Conservation (phyloP, 768 basidiomycete genomes). For the Mrakia hoshinonis region DNA sequence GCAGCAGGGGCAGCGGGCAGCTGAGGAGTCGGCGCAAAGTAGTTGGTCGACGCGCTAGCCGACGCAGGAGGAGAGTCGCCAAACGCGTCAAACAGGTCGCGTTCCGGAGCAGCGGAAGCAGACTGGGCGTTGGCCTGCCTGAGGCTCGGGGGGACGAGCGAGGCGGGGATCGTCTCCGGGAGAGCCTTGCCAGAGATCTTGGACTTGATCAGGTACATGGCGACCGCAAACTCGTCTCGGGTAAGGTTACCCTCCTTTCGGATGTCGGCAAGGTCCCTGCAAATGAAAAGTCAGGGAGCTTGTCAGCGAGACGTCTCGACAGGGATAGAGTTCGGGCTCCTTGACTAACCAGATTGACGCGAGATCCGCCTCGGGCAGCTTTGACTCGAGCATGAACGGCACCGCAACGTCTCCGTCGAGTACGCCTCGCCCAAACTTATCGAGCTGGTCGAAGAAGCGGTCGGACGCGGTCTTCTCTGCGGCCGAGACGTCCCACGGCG, state of each 20-base stretch:
- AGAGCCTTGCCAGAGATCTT: constrained; percentile 71
- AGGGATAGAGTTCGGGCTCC: constrained; percentile 19
- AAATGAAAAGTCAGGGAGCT: not conserved
- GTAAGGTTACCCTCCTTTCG: constrained; percentile 77
- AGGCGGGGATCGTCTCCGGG: constrained; percentile 53
- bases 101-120: constrained; percentile 16
- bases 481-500: constrained; percentile 71
- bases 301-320: not conserved
- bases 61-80: constrained; percentile 31
- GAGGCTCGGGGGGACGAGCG: constrained; percentile 74
- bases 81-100: constrained; percentile 30
- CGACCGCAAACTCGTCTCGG: constrained; percentile 88
- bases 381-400: constrained; percentile 87
- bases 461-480: constrained; percentile 71
- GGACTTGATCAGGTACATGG: constrained; percentile 83
- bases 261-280: constrained; percentile 87
- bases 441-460: constrained; percentile 70
- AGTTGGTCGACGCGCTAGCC: constrained; percentile 38
- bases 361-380: constrained; percentile 68
- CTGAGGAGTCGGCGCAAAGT: constrained; percentile 47
- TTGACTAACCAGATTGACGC: constrained; percentile 76
- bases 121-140: constrained; percentile 42
- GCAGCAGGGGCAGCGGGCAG: constrained; percentile 42
- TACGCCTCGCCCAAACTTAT: constrained; percentile 61
- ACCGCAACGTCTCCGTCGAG: constrained; percentile 92